phyloP scores from a whole-genome alignment of 345 rosid species.

The Murraya paniculata region DNA sequence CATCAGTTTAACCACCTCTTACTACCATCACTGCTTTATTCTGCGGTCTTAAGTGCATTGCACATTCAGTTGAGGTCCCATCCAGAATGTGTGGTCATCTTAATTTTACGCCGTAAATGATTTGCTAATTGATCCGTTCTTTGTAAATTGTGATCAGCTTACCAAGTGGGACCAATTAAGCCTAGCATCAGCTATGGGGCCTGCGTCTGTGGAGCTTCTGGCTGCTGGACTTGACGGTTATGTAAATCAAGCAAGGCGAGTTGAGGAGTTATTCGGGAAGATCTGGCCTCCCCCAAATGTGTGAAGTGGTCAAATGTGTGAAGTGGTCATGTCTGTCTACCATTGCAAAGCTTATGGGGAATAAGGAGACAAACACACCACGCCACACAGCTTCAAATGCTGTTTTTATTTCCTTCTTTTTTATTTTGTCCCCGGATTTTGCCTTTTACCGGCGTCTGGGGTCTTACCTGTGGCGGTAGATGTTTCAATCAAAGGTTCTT shows the following conservation, averaged over 20 bases:
- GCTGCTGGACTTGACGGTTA: slow-evolving; percentile 78
- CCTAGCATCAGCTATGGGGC: slow-evolving; percentile 86
- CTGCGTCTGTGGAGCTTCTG: slow-evolving; percentile 86
- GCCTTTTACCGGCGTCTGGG: too few species aligned
- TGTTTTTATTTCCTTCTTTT: not conserved
- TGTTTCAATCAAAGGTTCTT: not conserved
- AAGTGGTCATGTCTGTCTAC: slow-evolving; percentile 5
- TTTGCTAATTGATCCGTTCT: not conserved
- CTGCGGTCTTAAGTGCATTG: not conserved
- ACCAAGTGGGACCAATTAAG: slow-evolving; percentile 79
- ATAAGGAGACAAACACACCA: slow-evolving; percentile 26
- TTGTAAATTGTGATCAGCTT: slow-evolving; percentile 39
- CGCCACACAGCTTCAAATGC: not conserved
- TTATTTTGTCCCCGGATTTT: not conserved
- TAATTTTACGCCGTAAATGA: not conserved
- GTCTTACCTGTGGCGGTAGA: not conserved
- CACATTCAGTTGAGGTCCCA: not conserved
- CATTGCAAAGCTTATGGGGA: not conserved
- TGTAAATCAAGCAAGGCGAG: slow-evolving; percentile 63
- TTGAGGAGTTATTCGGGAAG: slow-evolving; percentile 76
- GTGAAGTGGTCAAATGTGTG: slow-evolving; percentile 53
- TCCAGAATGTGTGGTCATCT: not conserved
- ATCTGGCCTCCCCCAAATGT: slow-evolving; percentile 99
- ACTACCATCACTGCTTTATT: not conserved
- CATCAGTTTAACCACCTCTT: not conserved